A percentile compares a stretch with the other conserved stretches of the same genome.
These are phyloP conservation scores for Stemphylium beticola DNA, from an alignment of 2,329 filamentous ascomycete genomes.

Conservation along the genomic window DNA sequence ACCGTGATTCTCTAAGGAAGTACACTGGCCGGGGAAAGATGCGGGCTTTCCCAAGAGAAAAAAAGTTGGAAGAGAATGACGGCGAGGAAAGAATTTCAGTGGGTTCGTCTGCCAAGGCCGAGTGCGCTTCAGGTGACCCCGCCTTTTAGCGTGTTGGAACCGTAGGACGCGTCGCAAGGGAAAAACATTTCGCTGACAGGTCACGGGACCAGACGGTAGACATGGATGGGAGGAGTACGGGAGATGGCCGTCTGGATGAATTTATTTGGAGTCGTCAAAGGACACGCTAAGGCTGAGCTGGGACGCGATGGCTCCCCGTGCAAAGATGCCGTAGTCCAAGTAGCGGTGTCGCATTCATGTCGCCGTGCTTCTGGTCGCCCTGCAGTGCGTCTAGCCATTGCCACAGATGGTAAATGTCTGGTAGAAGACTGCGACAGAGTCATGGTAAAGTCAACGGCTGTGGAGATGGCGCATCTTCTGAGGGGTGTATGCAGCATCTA, in stretches of 20 bases:
- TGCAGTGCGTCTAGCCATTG: not conserved
- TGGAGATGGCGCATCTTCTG: not conserved
- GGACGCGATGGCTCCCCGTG: slow-evolving; percentile 7
- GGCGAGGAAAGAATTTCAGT: slow-evolving; percentile 34
- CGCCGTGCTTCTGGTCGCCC: slow-evolving; percentile 5
- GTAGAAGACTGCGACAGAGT: no score
- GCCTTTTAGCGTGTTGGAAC: slow-evolving; percentile 20
- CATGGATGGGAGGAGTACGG: not conserved
- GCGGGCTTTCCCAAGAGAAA: slow-evolving; percentile 56
- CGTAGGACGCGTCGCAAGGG: slow-evolving; percentile 9
- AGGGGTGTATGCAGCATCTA: no score
- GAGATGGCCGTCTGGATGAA: not conserved
- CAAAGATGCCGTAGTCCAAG: slow-evolving; percentile 4
- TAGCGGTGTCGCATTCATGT: slow-evolving; percentile 3
- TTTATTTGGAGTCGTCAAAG: not conserved
- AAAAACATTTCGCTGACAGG: not conserved
- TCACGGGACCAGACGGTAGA: not conserved
- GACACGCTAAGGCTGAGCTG: slow-evolving; percentile 4
- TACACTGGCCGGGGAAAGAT: slow-evolving; percentile 64
- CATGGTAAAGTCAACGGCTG: no score
- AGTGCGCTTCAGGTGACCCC: slow-evolving; percentile 20
- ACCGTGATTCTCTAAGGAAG: slow-evolving; percentile 38
- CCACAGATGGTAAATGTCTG: not conserved
- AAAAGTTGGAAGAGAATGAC: slow-evolving; percentile 27
- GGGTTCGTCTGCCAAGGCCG: slow-evolving; percentile 16